phyloP scores from a whole-genome alignment of 768 basidiomycete species.

The Candolleomyces efflorescens region DNA sequence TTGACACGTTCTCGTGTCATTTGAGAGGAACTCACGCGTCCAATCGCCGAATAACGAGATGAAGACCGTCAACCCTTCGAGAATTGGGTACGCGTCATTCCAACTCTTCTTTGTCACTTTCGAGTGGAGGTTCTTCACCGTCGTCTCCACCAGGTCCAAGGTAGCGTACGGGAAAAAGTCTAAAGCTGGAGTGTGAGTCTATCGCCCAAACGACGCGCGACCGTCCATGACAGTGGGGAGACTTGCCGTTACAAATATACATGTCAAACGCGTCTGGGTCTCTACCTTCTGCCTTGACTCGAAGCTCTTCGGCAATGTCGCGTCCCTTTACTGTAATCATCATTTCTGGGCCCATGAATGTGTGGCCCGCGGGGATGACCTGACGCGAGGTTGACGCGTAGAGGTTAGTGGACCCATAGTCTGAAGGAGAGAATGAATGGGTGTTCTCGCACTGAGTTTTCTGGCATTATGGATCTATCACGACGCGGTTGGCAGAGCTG shows the following conservation, averaged over 20 bases:
- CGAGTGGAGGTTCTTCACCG: constrained; percentile 22
- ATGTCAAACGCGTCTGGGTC: constrained; percentile 30
- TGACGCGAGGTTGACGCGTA: neutral
- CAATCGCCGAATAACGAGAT: constrained; percentile 25
- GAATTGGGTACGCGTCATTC: constrained; percentile 26
- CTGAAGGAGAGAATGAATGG: too few species aligned
- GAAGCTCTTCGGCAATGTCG: constrained; percentile 22
- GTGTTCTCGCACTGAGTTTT: too few species aligned
- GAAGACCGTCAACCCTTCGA: constrained; percentile 31
- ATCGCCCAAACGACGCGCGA: neutral
- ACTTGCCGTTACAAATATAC: constrained; percentile 32
- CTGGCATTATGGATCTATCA: too few species aligned
- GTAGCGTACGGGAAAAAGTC: constrained; percentile 30
- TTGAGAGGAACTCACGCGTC: constrained; percentile 22
- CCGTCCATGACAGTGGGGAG: neutral
- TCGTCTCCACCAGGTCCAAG: constrained; percentile 31
- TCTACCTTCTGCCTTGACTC: constrained; percentile 25
- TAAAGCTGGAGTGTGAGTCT: constrained; percentile 5
- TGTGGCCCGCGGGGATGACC: constrained; percentile 27
- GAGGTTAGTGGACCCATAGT: neutral
- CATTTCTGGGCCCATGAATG: constrained; percentile 24
- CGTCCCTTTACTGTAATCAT: constrained; percentile 27
- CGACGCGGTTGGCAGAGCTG: neutral
- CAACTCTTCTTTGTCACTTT: constrained; percentile 29
- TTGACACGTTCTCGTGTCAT: too few species aligned